Percentiles rank a stretch among this genome's conserved stretches.
Evolutionary conservation across 2,329 filamentous ascomycete genomes (phyloP).

Genomic region (Xenosphaeropsis pyriputrescens): DNA sequence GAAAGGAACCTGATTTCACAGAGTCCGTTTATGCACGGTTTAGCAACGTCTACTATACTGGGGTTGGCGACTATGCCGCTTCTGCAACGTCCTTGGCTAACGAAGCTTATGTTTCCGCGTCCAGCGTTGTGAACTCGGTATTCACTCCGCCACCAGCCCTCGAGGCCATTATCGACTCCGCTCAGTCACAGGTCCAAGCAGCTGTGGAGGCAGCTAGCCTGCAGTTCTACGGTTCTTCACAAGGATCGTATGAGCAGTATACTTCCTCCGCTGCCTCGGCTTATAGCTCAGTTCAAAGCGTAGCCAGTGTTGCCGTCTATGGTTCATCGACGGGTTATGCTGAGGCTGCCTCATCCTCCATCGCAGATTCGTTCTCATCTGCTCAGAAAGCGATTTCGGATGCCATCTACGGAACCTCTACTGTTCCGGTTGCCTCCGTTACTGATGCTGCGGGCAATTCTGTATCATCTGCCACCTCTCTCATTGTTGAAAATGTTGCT

Average conservation of each 20-base stretch:
- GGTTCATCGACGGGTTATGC: conserved; percentile 34
- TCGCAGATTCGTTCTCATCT: conserved; percentile 36
- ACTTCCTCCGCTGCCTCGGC: conserved; percentile 35
- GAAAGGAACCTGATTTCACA: conserved; percentile 68
- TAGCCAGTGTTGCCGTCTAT: conserved; percentile 37
- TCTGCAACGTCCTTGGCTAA: conserved; percentile 37
- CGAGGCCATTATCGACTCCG: conserved; percentile 40
- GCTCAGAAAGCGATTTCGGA: conserved; percentile 38
- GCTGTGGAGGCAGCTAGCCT: conserved; percentile 43
- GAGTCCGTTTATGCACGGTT: conserved; percentile 66
- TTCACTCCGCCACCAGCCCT: conserved; percentile 42
- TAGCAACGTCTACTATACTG: conserved; percentile 56
- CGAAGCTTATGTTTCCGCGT: conserved; percentile 26
- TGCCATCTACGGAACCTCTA: conserved; percentile 40
- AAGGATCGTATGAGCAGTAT: conserved; percentile 35
- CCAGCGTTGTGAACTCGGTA: conserved; percentile 27
- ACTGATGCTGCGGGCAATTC: conserved; percentile 10
- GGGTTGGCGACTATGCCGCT: conserved; percentile 25
- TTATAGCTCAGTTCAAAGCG: conserved; percentile 31
- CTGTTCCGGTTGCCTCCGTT: conserved; percentile 28
- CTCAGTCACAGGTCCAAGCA: conserved; percentile 37
- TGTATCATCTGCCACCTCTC: conserved; percentile 9
- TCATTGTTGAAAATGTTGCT: conserved; percentile 7
- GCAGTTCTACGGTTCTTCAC: conserved; percentile 40
- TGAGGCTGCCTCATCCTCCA: conserved; percentile 34